phyloP scores from a whole-genome alignment of 164 flowering plant genomes.

The Malania oleifera region DNA sequence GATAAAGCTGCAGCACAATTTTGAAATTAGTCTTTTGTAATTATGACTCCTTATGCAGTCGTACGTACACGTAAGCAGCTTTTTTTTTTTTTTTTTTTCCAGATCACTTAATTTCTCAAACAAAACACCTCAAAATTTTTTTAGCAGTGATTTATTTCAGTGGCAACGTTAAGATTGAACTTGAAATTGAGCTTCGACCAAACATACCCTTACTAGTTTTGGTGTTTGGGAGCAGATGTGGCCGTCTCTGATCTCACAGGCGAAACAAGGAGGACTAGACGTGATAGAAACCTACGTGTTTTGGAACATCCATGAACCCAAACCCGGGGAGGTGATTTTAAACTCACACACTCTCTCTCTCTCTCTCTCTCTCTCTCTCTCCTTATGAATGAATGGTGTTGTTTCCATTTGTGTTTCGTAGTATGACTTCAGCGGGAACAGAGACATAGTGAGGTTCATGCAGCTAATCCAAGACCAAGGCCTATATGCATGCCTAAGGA shows the following conservation, averaged over 20 bases:
- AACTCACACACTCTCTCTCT: too few relatives aligned
- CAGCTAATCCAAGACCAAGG: constrained; percentile 55
- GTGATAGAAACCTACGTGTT: constrained; percentile 78
- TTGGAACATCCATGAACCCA: constrained; percentile 86
- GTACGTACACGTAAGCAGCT: too few relatives aligned
- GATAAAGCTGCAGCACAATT: too few relatives aligned
- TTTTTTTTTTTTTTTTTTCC: too few relatives aligned
- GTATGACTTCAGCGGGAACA: constrained; percentile 57
- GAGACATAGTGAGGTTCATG: constrained; percentile 48
- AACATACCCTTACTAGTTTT: too few relatives aligned
- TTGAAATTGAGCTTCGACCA: too few relatives aligned
- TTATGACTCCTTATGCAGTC: too few relatives aligned
- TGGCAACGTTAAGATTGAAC: too few relatives aligned
- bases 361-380: not conserved
- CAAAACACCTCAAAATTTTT: too few relatives aligned
- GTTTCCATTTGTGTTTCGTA: constrained; percentile 13
- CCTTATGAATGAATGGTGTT: not conserved
- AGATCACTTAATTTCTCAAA: too few relatives aligned
- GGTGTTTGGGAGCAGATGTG: constrained; percentile 56
- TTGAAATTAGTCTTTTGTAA: too few relatives aligned
- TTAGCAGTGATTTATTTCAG: too few relatives aligned
- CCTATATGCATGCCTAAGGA: constrained; percentile 46
- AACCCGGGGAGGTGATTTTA: constrained; percentile 52
- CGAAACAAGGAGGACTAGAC: constrained; percentile 76
- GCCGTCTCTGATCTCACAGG: constrained; percentile 69